These are phyloP conservation scores for Apiospora aurea DNA, from an alignment of 2,329 filamentous ascomycete species.

Conservation along the genomic window DNA sequence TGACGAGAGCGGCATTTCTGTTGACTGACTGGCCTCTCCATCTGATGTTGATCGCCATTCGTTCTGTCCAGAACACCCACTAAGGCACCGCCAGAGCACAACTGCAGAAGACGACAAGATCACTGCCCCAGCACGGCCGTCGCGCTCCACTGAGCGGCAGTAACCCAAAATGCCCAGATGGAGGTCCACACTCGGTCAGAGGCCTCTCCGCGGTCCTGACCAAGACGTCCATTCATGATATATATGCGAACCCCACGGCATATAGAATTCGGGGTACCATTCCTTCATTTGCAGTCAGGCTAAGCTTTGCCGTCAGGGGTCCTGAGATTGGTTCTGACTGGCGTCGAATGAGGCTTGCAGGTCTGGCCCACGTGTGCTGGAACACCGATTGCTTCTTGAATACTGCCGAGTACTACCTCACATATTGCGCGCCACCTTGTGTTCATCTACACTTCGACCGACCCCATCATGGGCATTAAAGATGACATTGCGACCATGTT, in stretches of 20 bases:
- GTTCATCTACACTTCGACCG: not conserved
- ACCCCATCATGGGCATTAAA: slow-evolving; percentile 17
- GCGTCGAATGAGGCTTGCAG: slow-evolving; percentile 3
- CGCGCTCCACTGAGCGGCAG: slow-evolving; percentile 11
- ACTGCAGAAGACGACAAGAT: too few relatives aligned
- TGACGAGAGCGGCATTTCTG: not conserved
- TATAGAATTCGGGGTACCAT: not conserved
- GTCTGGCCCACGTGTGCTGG: not conserved
- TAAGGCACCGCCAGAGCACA: not conserved
- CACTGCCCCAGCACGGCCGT: slow-evolving; percentile 9
- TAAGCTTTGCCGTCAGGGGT: not conserved
- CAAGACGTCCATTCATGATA: not conserved
- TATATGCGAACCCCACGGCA: not conserved
- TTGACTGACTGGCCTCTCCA: slow-evolving; percentile 5
- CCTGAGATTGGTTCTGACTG: not conserved
- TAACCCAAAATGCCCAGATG: slow-evolving; percentile 2
- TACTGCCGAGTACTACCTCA: not conserved
- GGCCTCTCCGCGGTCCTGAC: not conserved
- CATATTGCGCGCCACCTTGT: not conserved
- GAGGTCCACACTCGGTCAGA: slow-evolving; percentile 8
- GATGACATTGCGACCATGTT: not conserved
- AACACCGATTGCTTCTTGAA: not conserved
- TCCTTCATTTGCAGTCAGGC: not conserved
- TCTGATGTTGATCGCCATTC: not conserved
- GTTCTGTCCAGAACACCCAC: not conserved